Evolutionary conservation across 306 rosid species (phyloP), one percentile per base, ranked within the genome.

Genomic region (Lathyrus oleraceus): DNA sequence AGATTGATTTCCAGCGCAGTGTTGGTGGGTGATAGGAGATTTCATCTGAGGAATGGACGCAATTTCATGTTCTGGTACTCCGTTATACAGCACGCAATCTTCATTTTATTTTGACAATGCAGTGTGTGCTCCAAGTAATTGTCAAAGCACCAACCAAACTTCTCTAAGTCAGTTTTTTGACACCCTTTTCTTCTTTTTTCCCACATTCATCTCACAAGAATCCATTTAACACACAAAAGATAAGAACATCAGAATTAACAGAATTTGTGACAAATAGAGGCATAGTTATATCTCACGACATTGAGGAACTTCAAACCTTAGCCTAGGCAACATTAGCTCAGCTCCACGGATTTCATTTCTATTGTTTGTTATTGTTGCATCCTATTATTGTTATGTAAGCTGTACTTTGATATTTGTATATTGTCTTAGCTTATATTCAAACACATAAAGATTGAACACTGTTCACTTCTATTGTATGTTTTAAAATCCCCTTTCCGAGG

Each of bases 1-100:
- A 81, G 81, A 81, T 81, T 73, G 65, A 20, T 52, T 10, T 23
- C 57, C 3, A 53, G 64, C 51, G 1, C 49, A 52, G 32, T 19
- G 36, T 67, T 67, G 68, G 49, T 25, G 44, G 49, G 60, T 44
- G 69, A 66, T 64, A 45, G 52, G 43, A 61, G 28, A 60, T 25
- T 61, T 25, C 44, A 52, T 16, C 67, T 1, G 13, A 27, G 61
- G 21, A 66, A 21, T 61, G 68, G 75, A 76, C 42, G 27, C 81
- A 52, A 43, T 63, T 65, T 42, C 59, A 53, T 72, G 59, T 51
- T 52, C 56, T 60, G 58, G 67, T 28, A 35, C 20, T 75, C 76
- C 40, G 40, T 52, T 59, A 39, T 56, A 48, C 73, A 48, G 67
- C 51, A 56, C 12, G 25, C 9, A 10, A 2, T 17, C 56, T 61